Base-by-base conservation (phyloP, 1,139 yeast genomes). In the Casaregolazyma suthepensis region DNA sequence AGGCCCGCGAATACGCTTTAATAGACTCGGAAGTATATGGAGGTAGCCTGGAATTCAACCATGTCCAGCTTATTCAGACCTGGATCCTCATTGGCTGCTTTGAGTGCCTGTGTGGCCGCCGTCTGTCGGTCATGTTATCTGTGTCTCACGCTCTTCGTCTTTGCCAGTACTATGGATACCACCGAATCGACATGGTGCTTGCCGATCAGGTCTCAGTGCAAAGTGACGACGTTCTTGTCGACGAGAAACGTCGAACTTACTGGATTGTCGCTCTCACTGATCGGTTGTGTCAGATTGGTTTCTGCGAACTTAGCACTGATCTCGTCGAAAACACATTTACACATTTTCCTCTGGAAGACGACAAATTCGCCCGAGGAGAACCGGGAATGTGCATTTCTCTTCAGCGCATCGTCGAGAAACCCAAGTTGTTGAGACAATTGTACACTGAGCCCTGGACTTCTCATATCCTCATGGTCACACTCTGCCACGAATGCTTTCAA, bases 221-320 rank as follows among this genome's bases (percentile, higher is more conserved):
- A 22, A 20, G 37, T 5, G 38, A 47, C n/a, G 40, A 43, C 2
- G 23, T 47, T 12, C 7, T 6, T 9, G 18, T 38, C 10, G 50
- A 47, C 42, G 50, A 47, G 17, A 31, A 47, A 20, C 17, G 50
- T 7, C 23, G 50, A 15, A 47, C 45, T 38, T 47, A 38, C 17
- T 47, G 17, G 18, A 40, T 26, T 15, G 45, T 26, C 5, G 15
- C 38, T 5, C 26, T n/a, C 9, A 15, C 12, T 17, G 45, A 40
- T 10, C 42, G 19, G 22, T 3, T 47, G 5, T 47, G 23, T n/a
- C 26, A 31, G 9, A n/a, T 29, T 22, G 44, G 38, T 2, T 22
- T 35, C 4, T 43, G 50, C 4, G 40, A 29, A n/a, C 4, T 31
- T 9, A 9, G 37, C 9, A 17, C 35, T 1, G 20, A 17, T 9